Evolutionary conservation across 2,329 filamentous ascomycete species (phyloP), one percentile per base, ranked within the genome.

Genomic region (Phaeosphaeriaceae sp.): DNA sequence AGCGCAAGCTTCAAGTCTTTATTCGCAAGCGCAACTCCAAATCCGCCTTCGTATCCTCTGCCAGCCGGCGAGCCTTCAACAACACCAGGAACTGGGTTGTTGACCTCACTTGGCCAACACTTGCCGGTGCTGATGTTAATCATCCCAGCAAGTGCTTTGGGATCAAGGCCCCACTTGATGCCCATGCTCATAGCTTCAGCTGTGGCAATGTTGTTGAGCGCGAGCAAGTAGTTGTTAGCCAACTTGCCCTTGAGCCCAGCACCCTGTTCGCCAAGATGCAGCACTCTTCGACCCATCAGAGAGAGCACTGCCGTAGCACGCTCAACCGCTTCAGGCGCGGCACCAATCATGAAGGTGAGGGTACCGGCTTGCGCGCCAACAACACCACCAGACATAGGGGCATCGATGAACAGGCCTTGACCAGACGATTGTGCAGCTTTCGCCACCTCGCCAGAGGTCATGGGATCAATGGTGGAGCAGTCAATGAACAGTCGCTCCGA

Each of bases 221-320:
- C 94, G 3, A 99, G 84, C 25, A 98, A 86, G 77, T 99, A 99
- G 79, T 99, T 99, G 81, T 99, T 99, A 53, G 94, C 93, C 31
- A 99, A 84, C 80, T 99, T 99, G 41, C 91, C 95, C 11, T 92
- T 91, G 1, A 99, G 85, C 0, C 95, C 95, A 2, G 91, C 87
- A 11, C 93, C 93, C 66, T 96, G 93, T 0, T 83, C 83, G 3
- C 95, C 95, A 69, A 96, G 90, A 76, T 96, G 93, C 60, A 96
- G 84, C 4, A 96, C 90, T 58, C 89, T 90, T 73, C 89, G 89
- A 53, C 95, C 95, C 93, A 99, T 97, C 60, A 88, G 83, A 21
- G 89, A 82, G 5, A 99, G 83, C 1, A 93, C 83, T 0, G 88
- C 84, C 56, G 89, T 89, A 10, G 91, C 83, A 11, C 86, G 85